Conservation (phyloP, 169 alveolate species). For the Besnoitia besnoiti region DNA sequence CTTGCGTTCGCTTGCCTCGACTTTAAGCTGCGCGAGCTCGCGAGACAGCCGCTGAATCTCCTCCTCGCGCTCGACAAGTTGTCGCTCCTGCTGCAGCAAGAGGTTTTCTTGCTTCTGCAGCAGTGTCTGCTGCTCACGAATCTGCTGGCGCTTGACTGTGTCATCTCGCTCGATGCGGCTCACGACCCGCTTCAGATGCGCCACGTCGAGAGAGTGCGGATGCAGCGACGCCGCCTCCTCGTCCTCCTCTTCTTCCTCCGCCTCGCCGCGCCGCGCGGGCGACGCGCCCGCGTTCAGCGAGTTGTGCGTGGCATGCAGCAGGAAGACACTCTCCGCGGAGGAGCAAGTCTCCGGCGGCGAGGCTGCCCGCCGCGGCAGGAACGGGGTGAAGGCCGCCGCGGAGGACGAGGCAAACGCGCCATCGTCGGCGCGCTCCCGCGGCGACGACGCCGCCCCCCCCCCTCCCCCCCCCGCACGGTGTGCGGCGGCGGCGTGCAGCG, state of each 20-base stretch:
- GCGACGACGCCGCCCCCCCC: neutral
- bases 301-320: neutral
- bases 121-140: neutral
- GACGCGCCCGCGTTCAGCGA: neutral
- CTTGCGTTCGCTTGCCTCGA: neutral
- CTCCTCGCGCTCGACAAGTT: neutral
- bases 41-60: neutral
- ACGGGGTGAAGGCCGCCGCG: neutral
- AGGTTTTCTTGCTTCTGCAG: slow-evolving; percentile 12
- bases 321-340: neutral
- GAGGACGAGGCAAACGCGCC: neutral
- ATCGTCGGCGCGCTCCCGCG: neutral
- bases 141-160: neutral
- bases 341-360: neutral
- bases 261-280: neutral
- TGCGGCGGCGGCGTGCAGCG: neutral
- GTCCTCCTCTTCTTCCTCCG: neutral
- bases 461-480: no score
- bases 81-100: neutral
- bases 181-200: slow-evolving; percentile 6
- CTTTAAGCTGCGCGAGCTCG: neutral
- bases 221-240: neutral
- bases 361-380: neutral
- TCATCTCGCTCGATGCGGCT: neutral
- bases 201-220: neutral